A percentile compares a stretch with the other conserved stretches of the same genome.
Evolutionary conservation across 345 rosid genomes (phyloP).

Genomic region (Bruguiera sexangula): DNA sequence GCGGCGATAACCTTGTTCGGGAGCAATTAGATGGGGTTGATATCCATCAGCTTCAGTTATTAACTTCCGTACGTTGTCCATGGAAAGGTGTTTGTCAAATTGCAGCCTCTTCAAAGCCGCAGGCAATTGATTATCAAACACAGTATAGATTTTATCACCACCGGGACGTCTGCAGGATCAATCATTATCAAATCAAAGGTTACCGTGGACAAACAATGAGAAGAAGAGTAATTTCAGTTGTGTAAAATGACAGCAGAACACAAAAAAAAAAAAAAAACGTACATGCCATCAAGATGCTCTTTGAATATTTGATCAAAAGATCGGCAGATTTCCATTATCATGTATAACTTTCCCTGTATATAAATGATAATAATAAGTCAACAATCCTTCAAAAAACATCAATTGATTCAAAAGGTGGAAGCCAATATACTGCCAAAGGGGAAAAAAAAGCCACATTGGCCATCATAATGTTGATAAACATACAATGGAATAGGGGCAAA

Average conservation of each 20-base stretch:
- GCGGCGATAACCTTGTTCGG: conserved; percentile 94
- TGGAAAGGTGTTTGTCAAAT: conserved; percentile 82
- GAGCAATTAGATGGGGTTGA: conserved; percentile 97
- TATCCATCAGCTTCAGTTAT: conserved; percentile 98
- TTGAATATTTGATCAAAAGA: conserved; percentile 88
- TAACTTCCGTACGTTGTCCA: conserved; percentile 81
- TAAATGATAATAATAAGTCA: conserved; percentile 6
- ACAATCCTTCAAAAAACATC: not conserved
- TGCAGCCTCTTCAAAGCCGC: conserved; percentile 89
- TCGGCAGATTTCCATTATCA: conserved; percentile 93
- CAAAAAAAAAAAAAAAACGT: conserved; percentile 15
- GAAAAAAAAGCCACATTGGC: not conserved
- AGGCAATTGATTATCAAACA: conserved; percentile 88
- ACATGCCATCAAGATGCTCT: conserved; percentile 93
- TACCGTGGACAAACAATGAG: conserved; percentile 2
- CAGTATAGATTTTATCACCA: conserved; percentile 81
- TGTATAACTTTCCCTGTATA: conserved; percentile 82
- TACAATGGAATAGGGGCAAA: conserved; percentile 7
- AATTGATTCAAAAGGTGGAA: not conserved
- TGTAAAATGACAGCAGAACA: not conserved
- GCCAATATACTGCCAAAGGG: not conserved
- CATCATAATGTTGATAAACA: not conserved
- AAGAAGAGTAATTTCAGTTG: not conserved
- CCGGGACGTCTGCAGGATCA: conserved; percentile 75
- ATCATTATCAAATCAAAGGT: conserved; percentile 10